These are phyloP conservation scores for Candida patagonica DNA, from an alignment of 805 yeast species.

Conservation along the genomic window DNA sequence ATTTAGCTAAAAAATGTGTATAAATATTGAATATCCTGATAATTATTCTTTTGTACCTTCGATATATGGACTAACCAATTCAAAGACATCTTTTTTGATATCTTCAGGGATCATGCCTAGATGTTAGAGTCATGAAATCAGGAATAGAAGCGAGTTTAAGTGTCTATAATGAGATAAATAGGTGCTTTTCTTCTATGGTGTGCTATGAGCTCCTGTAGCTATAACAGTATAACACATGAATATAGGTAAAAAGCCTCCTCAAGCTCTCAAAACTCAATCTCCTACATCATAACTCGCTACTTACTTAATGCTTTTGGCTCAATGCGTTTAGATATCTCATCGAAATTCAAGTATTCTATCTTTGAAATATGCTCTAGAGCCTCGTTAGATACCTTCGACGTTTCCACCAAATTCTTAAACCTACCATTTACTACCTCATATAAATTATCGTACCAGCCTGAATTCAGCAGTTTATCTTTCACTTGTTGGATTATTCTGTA, in stretches of 20 bases:
- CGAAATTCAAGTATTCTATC: slow-evolving; percentile 42
- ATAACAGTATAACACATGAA: too few species aligned
- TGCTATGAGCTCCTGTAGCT: too few species aligned
- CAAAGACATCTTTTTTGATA: too few species aligned
- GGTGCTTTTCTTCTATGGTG: too few species aligned
- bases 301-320: slow-evolving; percentile 57
- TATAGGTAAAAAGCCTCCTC: too few species aligned
- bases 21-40: too few species aligned
- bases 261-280: too few species aligned
- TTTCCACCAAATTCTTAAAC: slow-evolving; percentile 52
- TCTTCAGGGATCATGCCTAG: slow-evolving; percentile 54
- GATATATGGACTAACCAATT: too few species aligned
- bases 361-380: slow-evolving; percentile 30
- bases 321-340: slow-evolving; percentile 40
- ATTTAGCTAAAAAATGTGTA: too few species aligned
- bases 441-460: slow-evolving; percentile 82
- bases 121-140: not conserved
- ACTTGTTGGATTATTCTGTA: slow-evolving; percentile 25
- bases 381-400: slow-evolving; percentile 66
- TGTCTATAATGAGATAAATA: too few species aligned
- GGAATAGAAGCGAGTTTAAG: too few species aligned
- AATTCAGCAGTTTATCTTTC: slow-evolving; percentile 54
- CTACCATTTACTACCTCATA: slow-evolving; percentile 47
- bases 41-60: too few species aligned
- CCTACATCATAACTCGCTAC: slow-evolving; percentile 18